Conservation (phyloP, 192 early-diverging fungal species). For the Rhizophagus sp. region DNA sequence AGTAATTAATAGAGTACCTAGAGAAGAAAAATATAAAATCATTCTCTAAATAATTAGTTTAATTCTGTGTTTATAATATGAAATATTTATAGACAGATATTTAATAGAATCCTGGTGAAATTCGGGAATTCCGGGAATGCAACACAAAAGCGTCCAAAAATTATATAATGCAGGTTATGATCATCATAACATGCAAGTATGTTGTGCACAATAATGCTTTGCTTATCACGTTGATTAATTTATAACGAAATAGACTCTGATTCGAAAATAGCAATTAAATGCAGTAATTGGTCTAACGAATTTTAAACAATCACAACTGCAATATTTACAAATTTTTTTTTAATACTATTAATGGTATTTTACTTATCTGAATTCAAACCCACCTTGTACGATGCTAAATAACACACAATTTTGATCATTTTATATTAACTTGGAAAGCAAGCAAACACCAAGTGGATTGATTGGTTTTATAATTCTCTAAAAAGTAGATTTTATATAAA, state of each 20-base stretch:
- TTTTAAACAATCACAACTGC: neutral
- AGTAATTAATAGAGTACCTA: slow-evolving; percentile 90
- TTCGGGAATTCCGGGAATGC: neutral
- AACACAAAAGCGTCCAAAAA: too few species aligned
- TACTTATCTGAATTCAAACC: neutral
- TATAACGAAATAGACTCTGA: neutral
- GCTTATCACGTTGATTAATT: neutral
- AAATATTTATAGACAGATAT: neutral
- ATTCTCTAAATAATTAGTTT: slow-evolving; percentile 37
- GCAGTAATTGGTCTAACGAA: neutral
- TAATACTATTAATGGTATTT: slow-evolving; percentile 1
- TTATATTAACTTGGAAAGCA: neutral
- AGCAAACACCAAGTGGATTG: neutral
- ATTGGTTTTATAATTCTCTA: slow-evolving; percentile 7
- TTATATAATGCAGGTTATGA: too few species aligned
- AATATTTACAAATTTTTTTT: neutral
- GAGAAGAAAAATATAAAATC: slow-evolving; percentile 84
- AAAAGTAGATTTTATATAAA: slow-evolving; percentile 1
- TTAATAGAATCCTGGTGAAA: neutral
- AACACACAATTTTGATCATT: slow-evolving; percentile 1
- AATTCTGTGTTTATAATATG: too few species aligned
- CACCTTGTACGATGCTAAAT: neutral
- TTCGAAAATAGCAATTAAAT: neutral
- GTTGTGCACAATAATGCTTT: too few species aligned
- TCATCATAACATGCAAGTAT: too few species aligned